Base-by-base conservation (phyloP, 192 early-diverging fungal genomes). In the Podila clonocystis region DNA sequence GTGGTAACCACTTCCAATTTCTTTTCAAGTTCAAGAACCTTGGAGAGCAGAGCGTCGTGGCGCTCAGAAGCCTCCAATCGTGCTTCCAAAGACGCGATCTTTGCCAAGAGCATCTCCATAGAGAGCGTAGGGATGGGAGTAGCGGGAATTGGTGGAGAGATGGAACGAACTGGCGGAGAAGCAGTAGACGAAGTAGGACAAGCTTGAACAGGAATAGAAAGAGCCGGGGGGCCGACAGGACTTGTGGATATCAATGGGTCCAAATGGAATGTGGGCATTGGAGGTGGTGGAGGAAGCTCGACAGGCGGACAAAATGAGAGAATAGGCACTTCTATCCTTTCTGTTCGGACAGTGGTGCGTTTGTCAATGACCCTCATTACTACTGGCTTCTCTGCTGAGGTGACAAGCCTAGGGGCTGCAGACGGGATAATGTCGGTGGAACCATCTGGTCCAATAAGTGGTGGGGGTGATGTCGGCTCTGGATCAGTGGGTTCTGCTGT, bases 21-120 rank as follows among this genome's bases (percentile, higher is more conserved):
- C 63, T 72, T 62, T 58, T 72, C 70, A 31, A 72, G 50, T 24
- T 28, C 62, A 17, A 72, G 24, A 5, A 72, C 30, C 52, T 72
- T 72, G 33, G 34, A 38, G 5, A 72, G n/a, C 6, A 72, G 50
- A 31, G 63, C 70, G 9, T 72, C 70, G 8, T 58, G 70, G 0
- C 70, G 62, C 24, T 72, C 70, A 19, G 70, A 52, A 8, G 50
- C 70, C 19, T 62, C 70, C 6, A 72, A 4, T 41, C 70, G 31
- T 17, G 70, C 70, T 31, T 72, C 70, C 17, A 72, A 63, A 29
- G 70, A 30, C 4, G 55, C 62, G 19, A 72, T 24, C 34, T 72
- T 72, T 12, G 70, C 62, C 26, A 29, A 38, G 24, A 72, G 62
- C n/a, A 58, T 24, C 20, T 64, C 52, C 38, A 72, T 52, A 22